These are phyloP conservation scores for Vaccinium corymbosum DNA, from an alignment of 148 eudicot species.

Conservation along the genomic window DNA sequence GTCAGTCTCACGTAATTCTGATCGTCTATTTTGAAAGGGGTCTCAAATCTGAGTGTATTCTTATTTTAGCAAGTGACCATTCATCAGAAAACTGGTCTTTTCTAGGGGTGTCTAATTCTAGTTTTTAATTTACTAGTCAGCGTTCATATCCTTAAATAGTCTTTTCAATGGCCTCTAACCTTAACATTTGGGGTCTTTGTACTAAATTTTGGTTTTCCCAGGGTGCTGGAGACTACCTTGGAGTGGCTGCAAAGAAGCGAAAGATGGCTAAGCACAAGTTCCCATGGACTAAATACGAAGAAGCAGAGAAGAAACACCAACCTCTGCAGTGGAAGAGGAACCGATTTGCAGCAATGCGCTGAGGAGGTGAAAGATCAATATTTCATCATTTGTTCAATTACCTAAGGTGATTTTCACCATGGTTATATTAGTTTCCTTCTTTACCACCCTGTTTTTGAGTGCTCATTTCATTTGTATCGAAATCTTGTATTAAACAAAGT, in stretches of 20 bases:
- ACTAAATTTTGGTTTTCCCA: conserved; percentile 12
- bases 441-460: not conserved
- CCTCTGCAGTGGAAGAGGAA: conserved; percentile 50
- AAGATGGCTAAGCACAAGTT: conserved; percentile 49
- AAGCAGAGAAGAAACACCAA: conserved; percentile 21
- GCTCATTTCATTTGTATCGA: not conserved
- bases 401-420: conserved; percentile 9
- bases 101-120: not conserved
- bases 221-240: conserved; percentile 43
- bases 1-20: not conserved
- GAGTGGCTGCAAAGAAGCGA: conserved; percentile 55
- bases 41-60: not conserved
- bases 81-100: not conserved
- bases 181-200: not conserved
- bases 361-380: conserved; percentile 2
- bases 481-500: not conserved
- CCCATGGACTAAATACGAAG: conserved; percentile 50
- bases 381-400: not conserved
- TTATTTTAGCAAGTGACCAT: not conserved
- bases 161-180: not conserved
- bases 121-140: not conserved
- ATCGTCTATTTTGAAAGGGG: not conserved
- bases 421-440: not conserved
- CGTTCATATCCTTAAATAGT: not conserved
- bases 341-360: conserved; percentile 41